Base-by-base conservation (phyloP, 2,329 filamentous ascomycete genomes). In the Xylaria multiplex region DNA sequence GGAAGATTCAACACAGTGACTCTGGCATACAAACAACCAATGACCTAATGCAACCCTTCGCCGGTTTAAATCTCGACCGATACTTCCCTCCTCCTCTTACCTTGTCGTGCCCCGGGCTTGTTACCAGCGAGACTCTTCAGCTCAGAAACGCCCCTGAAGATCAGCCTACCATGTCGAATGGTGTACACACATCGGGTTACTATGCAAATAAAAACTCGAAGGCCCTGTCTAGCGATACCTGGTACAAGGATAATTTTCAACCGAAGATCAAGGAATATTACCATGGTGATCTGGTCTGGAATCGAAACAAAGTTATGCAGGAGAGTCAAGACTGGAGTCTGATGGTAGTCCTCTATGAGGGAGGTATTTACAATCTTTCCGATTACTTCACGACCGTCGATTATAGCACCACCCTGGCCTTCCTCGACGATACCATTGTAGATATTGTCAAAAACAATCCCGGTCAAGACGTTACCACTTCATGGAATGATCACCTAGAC, bases 311-410 rank as follows among this genome's bases (percentile, higher is more conserved):
- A 1, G 82, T 99, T 66, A 80, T 85, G 64, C 81, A 79, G 0
- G 84, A 96, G 69, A 96, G 93, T 22, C 76, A 87, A 32, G 80
- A 91, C 40, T 80, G 89, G 16, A 84, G 88, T 60, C 90, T 91
- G 72, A 86, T 87, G 75, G 98, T 96, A 93, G 90, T 92, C 69
- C 90, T 91, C 61, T 88, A 97, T 67, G 84, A 93, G 35, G 84
- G 89, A 60, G 86, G 85, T 58, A 84, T 99, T 22, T 98, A 96
- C 76, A 96, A 99, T 77, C 80, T 99, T 60, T 97, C 93, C 0
- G 88, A 98, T 77, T 99, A 99, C 80, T 95, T 94, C 79, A 84
- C 93, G 75, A 97, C 93, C 0, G 80, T 89, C 48, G 81, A 90
- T 8, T 70, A 83, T 22, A 82, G 85, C 74, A 84, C 89, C 70